A percentile compares a stretch with the other conserved stretches of the same genome.
phyloP scores from a whole-genome alignment of 176 grass and related monocot species.

The Rhynchospora tenuis region DNA sequence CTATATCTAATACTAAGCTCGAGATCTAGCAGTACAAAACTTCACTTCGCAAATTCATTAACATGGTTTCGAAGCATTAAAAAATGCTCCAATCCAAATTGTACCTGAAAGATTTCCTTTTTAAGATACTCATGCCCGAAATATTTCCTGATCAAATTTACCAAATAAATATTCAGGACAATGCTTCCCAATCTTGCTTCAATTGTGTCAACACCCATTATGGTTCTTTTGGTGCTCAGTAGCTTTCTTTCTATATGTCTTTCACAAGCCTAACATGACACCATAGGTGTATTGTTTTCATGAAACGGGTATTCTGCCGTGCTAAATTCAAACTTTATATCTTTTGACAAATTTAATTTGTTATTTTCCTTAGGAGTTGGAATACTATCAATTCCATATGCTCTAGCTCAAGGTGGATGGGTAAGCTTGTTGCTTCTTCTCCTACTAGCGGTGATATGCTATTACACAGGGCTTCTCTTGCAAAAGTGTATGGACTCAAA shows the following conservation, averaged over 20 bases:
- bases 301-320: neutral
- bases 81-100: neutral
- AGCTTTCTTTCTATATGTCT: neutral
- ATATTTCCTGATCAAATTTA: neutral
- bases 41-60: neutral
- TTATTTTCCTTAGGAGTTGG: conserved; percentile 50
- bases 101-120: neutral
- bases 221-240: neutral
- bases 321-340: neutral
- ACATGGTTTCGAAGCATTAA: neutral
- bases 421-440: conserved; percentile 56
- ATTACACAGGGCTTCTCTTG: conserved; percentile 71
- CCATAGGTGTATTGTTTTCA: conserved; percentile 1
- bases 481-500: conserved; percentile 77
- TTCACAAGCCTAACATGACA: neutral
- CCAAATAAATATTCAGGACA: neutral
- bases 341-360: conserved; percentile 1
- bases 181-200: neutral
- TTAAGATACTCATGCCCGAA: no score
- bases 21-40: no score
- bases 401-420: conserved; percentile 87
- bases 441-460: conserved; percentile 51
- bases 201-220: neutral
- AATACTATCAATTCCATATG: conserved; percentile 72
- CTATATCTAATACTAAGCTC: no score